Evolutionary conservation across 1,139 yeast species (phyloP).

Genomic region (Candida sp.): DNA sequence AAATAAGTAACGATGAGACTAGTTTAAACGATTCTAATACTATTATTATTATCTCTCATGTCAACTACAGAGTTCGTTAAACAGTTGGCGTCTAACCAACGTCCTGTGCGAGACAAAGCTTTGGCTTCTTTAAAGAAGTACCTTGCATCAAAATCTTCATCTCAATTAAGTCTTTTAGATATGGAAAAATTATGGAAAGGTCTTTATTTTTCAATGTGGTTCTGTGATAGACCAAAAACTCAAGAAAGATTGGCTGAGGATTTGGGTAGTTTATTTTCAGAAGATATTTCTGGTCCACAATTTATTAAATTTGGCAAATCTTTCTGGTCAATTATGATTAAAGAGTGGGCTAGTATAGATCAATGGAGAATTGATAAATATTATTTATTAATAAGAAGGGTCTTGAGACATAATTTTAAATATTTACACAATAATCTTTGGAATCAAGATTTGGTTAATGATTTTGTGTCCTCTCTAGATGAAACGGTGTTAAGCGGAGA

Average conservation of each 20-base stretch:
- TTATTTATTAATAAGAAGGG: constrained; percentile 75
- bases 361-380: constrained; percentile 87
- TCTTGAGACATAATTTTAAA: constrained; percentile 61
- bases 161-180: constrained; percentile 40
- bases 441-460: constrained; percentile 46
- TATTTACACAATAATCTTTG: constrained; percentile 55
- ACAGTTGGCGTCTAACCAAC: constrained; percentile 80
- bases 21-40: too few relatives aligned
- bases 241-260: constrained; percentile 82
- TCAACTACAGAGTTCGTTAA: constrained; percentile 61
- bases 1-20: too few relatives aligned
- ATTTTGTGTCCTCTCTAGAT: constrained; percentile 42
- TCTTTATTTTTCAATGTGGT: constrained; percentile 92
- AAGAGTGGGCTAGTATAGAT: constrained; percentile 86
- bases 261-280: constrained; percentile 60
- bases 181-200: constrained; percentile 93
- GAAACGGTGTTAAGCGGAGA: constrained; percentile 56
- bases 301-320: constrained; percentile 56
- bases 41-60: too few relatives aligned
- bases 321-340: constrained; percentile 76
- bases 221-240: constrained; percentile 87
- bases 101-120: constrained; percentile 73
- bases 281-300: constrained; percentile 29
- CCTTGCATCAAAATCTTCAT: constrained; percentile 38
- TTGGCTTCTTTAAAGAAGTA: constrained; percentile 63